phyloP scores from a whole-genome alignment of 306 rosid genomes.

The Vicia villosa region DNA sequence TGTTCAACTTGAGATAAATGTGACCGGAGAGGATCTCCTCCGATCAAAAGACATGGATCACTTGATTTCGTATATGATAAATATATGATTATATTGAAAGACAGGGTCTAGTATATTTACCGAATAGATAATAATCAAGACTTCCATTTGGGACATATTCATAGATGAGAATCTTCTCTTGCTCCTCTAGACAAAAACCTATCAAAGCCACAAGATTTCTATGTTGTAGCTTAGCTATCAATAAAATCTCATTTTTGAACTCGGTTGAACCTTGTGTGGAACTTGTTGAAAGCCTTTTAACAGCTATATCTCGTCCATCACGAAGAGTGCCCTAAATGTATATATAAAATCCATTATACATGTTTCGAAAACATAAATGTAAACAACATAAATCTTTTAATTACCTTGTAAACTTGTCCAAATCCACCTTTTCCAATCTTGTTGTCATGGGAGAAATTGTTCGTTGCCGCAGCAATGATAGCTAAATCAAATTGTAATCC shows the following conservation, averaged over 20 bases:
- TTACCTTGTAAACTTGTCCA: conserved; percentile 1
- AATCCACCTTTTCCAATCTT: not conserved
- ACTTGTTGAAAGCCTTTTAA: not conserved
- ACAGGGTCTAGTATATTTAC: not conserved
- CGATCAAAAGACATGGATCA: not conserved
- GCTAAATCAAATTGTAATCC: conserved; percentile 4
- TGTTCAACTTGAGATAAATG: no score
- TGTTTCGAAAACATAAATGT: not conserved
- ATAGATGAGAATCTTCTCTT: conserved; percentile 38
- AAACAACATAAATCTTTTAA: not conserved
- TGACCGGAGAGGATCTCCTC: not conserved
- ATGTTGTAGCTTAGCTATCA: conserved; percentile 43
- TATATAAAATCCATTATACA: no score
- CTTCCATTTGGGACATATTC: conserved; percentile 43
- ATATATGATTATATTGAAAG: no score
- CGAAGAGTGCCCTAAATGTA: not conserved
- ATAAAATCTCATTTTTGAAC: conserved; percentile 23
- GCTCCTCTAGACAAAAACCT: conserved; percentile 40
- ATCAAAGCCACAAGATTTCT: conserved; percentile 34
- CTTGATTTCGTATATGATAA: no score
- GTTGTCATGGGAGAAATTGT: not conserved
- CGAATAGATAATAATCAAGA: conserved; percentile 41
- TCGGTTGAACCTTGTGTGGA: conserved; percentile 36
- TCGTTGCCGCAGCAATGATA: conserved; percentile 10
- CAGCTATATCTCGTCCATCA: not conserved